Conservation (phyloP, 139 green algal species). For the Chlorella sp. region DNA sequence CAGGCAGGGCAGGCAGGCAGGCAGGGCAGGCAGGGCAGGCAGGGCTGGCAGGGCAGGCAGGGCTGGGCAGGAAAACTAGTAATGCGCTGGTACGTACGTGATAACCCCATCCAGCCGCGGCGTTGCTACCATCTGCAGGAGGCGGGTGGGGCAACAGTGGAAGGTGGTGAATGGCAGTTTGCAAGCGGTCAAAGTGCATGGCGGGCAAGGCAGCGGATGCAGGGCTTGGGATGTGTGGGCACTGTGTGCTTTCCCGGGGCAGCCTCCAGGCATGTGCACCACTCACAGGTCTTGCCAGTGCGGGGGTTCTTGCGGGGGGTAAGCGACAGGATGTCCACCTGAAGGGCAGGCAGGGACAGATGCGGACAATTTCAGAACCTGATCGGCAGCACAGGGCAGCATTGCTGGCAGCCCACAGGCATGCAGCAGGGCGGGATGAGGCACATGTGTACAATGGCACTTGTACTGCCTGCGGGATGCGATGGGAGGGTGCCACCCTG, state of each 20-base stretch:
- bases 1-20: background rate
- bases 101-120: conserved; percentile 55
- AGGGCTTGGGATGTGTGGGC: background rate
- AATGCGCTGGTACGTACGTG: background rate
- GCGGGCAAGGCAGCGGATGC: background rate
- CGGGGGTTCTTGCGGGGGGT: conserved; percentile 61
- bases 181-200: background rate
- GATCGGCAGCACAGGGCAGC: background rate
- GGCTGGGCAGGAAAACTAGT: no score
- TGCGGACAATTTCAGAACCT: background rate
- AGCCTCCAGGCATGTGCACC: background rate
- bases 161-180: no score
- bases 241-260: background rate
- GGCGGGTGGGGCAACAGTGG: background rate
- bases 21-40: background rate
- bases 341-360: background rate
- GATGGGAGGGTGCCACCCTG: background rate
- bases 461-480: background rate
- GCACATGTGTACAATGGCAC: background rate
- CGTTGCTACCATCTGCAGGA: conserved; percentile 56
- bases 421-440: no score
- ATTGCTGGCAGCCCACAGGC: background rate
- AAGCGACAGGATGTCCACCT: conserved; percentile 70
- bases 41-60: background rate
- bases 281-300: conserved; percentile 57